Percentiles rank a stretch among this genome's conserved stretches.
These are phyloP conservation scores for Exophiala viscosa DNA, from an alignment of 2,329 filamentous ascomycete genomes.

Conservation along the genomic window DNA sequence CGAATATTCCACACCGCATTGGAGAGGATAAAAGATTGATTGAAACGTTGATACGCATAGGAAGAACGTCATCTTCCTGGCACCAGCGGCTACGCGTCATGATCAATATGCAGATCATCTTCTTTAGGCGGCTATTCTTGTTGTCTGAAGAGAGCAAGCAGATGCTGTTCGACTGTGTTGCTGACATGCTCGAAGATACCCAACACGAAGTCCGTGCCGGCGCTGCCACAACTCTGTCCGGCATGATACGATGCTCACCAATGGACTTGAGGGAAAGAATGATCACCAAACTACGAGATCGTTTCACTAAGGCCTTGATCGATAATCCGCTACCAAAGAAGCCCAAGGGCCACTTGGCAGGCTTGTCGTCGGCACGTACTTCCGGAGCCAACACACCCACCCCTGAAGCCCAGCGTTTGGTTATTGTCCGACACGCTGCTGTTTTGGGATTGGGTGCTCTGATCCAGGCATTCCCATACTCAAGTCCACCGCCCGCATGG, in stretches of 20 bases:
- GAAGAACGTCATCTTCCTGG: constrained; percentile 80
- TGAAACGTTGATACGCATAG: constrained; percentile 79
- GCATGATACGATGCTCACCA: constrained; percentile 97
- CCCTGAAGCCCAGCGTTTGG: constrained; percentile 63
- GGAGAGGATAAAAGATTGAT: constrained; percentile 85
- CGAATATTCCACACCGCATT: constrained; percentile 86
- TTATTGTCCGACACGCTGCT: constrained; percentile 81
- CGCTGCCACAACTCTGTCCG: constrained; percentile 86
- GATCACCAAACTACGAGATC: constrained; percentile 68
- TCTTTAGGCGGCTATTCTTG: constrained; percentile 92
- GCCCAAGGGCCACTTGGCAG: constrained; percentile 34
- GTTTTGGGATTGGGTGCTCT: constrained; percentile 87
- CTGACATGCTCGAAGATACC: constrained; percentile 84
- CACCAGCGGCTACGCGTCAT: constrained; percentile 91
- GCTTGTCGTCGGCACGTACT: constrained; percentile 38
- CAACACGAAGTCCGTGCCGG: constrained; percentile 93
- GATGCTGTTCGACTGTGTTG: constrained; percentile 84
- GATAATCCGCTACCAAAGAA: constrained; percentile 84
- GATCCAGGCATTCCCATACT: constrained; percentile 94
- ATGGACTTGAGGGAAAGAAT: constrained; percentile 71
- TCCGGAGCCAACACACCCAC: constrained; percentile 48
- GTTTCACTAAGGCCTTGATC: constrained; percentile 73
- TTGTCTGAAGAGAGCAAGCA: constrained; percentile 71
- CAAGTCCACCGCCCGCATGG: constrained; percentile 86
- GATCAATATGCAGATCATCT: constrained; percentile 98